Percentiles rank a stretch among this genome's conserved stretches.
These are phyloP conservation scores for Sphagnum tenellum DNA, from an alignment of 225 moss, liverwort and hornwort genomes.

Conservation along the genomic window DNA sequence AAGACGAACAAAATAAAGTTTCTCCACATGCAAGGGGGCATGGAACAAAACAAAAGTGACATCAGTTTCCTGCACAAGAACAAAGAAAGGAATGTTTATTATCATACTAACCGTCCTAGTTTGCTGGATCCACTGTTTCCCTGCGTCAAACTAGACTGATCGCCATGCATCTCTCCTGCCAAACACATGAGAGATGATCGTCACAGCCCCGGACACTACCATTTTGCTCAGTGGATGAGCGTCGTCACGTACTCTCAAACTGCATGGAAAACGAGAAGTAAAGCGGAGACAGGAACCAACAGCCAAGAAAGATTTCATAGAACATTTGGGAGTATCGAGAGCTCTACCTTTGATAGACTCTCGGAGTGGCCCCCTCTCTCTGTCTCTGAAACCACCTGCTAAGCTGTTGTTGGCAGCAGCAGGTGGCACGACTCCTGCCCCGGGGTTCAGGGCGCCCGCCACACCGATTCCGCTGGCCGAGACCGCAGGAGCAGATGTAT, in stretches of 20 bases:
- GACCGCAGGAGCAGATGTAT: conserved; percentile 14
- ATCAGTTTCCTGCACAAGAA: too few relatives aligned
- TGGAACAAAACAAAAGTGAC: too few relatives aligned
- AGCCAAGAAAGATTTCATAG: not conserved
- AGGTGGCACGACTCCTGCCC: conserved; percentile 5
- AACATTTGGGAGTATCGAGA: too few relatives aligned
- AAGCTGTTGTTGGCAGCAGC: not conserved
- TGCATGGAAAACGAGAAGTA: not conserved
- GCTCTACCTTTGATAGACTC: conserved; percentile 32
- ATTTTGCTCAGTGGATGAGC: not conserved
- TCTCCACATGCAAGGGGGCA: too few relatives aligned
- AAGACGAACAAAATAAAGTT: too few relatives aligned
- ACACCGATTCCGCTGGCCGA: conserved; percentile 15
- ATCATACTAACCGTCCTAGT: conserved; percentile 28
- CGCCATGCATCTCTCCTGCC: conserved; percentile 28
- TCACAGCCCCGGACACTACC: not conserved
- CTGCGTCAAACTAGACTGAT: conserved; percentile 16
- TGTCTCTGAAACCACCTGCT: conserved; percentile 35
- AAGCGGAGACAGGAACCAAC: not conserved
- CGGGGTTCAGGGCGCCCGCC: conserved; percentile 3
- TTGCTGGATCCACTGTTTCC: conserved; percentile 36
- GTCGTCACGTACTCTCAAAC: too few relatives aligned
- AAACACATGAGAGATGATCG: conserved; percentile 1
- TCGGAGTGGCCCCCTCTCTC: conserved; percentile 27
- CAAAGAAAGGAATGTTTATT: too few relatives aligned